A percentile compares a stretch with the other conserved stretches of the same genome.
Evolutionary conservation across 805 yeast species (phyloP).

Genomic region (Schizosaccharomyces lindneri): DNA sequence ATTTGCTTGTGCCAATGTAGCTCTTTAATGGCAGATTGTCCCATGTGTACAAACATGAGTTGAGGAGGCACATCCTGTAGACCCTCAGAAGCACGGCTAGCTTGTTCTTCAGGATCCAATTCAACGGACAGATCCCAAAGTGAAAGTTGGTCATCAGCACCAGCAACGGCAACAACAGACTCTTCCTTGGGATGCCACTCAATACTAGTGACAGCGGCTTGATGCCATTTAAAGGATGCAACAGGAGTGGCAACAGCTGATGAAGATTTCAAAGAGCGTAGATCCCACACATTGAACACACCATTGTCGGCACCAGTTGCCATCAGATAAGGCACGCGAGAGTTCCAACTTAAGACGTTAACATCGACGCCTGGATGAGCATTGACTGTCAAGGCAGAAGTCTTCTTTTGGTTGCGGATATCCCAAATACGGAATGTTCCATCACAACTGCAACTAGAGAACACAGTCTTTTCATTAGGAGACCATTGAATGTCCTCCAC

Average conservation of each 20-base stretch:
- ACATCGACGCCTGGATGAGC: constrained; percentile 58
- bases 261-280: constrained; percentile 51
- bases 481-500: constrained; percentile 97
- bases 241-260: constrained; percentile 45
- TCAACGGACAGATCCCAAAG: constrained; percentile 96
- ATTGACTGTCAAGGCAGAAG: constrained; percentile 63
- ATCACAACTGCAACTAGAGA: constrained; percentile 84
- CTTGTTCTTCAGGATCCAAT: constrained; percentile 91
- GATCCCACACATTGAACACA: constrained; percentile 92
- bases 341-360: constrained; percentile 90
- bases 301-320: constrained; percentile 98
- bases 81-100: constrained; percentile 39
- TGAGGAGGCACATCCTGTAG: constrained; percentile 85
- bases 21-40: constrained; percentile 81
- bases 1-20: constrained; percentile 95
- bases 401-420: constrained; percentile 62
- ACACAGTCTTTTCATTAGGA: constrained; percentile 70
- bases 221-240: constrained; percentile 86
- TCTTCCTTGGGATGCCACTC: constrained; percentile 90
- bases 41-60: constrained; percentile 84
- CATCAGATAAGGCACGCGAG: constrained; percentile 56
- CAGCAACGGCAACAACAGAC: constrained; percentile 81
- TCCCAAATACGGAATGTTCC: constrained; percentile 91
- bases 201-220: constrained; percentile 75
- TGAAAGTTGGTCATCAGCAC: constrained; percentile 91